Conservation (phyloP, 1,139 yeast genomes). For the Taphrina wiesneri region DNA sequence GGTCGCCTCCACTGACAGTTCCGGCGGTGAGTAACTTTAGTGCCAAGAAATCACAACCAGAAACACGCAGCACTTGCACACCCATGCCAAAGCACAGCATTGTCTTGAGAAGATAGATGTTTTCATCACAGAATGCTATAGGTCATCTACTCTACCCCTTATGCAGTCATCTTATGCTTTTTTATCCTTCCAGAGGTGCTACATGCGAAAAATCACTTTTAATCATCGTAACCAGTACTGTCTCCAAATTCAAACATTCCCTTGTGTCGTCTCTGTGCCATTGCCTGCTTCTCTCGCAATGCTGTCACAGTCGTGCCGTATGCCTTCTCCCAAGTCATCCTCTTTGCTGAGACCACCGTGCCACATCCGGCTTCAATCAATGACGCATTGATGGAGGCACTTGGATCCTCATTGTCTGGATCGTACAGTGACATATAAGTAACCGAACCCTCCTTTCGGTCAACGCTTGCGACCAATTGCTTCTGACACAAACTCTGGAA, state of each 20-base stretch:
- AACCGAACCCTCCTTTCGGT: constrained; percentile 49
- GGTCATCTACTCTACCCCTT: no score
- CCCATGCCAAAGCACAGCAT: no score
- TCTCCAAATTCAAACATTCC: constrained; percentile 89
- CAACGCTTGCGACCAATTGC: constrained; percentile 59
- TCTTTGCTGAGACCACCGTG: constrained; percentile 53
- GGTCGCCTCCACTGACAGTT: no score
- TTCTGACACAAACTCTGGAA: constrained; percentile 60
- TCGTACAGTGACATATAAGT: constrained; percentile 61
- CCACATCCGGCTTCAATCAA: constrained; percentile 68
- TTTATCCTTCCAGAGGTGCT: neutral
- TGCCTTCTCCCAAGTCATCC: constrained; percentile 49
- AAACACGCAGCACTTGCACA: no score
- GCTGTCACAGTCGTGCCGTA: constrained; percentile 43
- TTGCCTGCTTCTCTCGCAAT: constrained; percentile 39
- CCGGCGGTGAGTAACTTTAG: no score
- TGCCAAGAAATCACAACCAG: no score
- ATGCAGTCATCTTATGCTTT: no score
- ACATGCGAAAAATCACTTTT: neutral
- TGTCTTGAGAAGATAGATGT: no score
- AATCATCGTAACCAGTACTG: constrained; percentile 60
- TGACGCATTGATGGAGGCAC: constrained; percentile 64
- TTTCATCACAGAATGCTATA: no score
- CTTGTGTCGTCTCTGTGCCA: constrained; percentile 56
- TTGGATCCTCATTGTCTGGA: constrained; percentile 53